These are phyloP conservation scores for Chloris gayana DNA, from an alignment of 176 grass and related monocot species.

Conservation along the genomic window DNA sequence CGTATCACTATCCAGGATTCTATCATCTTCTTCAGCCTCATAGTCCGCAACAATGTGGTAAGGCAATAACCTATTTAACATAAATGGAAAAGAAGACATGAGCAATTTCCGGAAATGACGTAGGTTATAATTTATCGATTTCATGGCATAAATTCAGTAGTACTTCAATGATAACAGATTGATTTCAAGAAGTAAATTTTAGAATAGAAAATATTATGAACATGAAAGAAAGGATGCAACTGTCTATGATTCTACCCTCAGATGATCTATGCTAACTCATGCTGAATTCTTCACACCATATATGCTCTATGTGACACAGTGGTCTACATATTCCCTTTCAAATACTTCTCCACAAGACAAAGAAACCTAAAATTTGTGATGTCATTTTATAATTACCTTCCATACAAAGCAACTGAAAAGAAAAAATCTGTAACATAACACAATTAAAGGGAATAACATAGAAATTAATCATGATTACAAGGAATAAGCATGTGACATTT, in stretches of 20 bases:
- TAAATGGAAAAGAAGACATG: conserved; percentile 29
- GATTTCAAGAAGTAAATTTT: background rate
- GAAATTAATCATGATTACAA: background rate
- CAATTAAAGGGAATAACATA: background rate
- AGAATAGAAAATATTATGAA: background rate
- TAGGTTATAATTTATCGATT: background rate
- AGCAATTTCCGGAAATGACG: conserved; percentile 4
- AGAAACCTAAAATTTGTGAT: background rate
- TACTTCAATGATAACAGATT: background rate
- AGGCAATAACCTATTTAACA: conserved; percentile 76
- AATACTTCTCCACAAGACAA: background rate
- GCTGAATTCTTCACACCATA: background rate
- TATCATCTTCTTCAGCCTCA: conserved; percentile 99
- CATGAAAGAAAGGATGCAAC: background rate
- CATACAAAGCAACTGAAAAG: background rate
- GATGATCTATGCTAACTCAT: background rate
- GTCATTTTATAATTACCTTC: background rate
- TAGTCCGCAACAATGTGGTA: conserved; percentile 99
- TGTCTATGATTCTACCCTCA: background rate
- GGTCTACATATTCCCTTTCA: background rate
- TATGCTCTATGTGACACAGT: background rate
- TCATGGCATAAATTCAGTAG: background rate
- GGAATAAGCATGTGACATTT: background rate
- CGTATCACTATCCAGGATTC: conserved; percentile 72
- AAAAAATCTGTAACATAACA: background rate